phyloP scores from a whole-genome alignment of 176 grass and related monocot genomes.

The Puccinellia tenuiflora region DNA sequence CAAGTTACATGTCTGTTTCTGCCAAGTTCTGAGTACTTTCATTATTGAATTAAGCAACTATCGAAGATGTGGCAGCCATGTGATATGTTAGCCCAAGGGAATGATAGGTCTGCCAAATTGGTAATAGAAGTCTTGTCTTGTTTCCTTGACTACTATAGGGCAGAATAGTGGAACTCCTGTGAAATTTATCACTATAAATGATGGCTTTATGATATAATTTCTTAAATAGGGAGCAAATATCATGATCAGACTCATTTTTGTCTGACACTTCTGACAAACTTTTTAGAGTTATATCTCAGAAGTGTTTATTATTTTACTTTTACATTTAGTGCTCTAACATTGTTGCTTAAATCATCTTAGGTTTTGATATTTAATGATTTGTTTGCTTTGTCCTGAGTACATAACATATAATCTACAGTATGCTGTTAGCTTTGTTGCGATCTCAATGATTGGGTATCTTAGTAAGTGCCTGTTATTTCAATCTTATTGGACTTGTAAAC shows the following conservation, averaged over 20 bases:
- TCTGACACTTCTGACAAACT: neutral
- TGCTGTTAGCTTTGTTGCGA: neutral
- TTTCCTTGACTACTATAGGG: neutral
- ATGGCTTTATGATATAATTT: neutral
- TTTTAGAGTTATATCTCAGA: neutral
- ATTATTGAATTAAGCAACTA: neutral
- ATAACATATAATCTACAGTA: neutral
- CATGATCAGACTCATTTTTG: neutral
- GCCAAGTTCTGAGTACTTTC: neutral
- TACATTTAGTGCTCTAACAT: neutral
- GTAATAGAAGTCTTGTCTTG: neutral
- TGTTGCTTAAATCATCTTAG: neutral
- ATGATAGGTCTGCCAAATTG: neutral
- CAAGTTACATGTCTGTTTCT: neutral
- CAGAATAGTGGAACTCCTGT: neutral
- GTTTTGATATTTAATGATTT: neutral
- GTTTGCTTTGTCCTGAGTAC: neutral
- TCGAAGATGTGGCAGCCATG: neutral
- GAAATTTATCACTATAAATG: neutral
- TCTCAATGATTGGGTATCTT: neutral
- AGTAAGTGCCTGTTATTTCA: neutral
- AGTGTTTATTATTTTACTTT: neutral
- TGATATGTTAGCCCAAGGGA: neutral
- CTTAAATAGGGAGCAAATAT: neutral
- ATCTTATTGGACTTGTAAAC: neutral